Conservation (phyloP, 176 grass and related monocot species). For the Panicum miliaceum region DNA sequence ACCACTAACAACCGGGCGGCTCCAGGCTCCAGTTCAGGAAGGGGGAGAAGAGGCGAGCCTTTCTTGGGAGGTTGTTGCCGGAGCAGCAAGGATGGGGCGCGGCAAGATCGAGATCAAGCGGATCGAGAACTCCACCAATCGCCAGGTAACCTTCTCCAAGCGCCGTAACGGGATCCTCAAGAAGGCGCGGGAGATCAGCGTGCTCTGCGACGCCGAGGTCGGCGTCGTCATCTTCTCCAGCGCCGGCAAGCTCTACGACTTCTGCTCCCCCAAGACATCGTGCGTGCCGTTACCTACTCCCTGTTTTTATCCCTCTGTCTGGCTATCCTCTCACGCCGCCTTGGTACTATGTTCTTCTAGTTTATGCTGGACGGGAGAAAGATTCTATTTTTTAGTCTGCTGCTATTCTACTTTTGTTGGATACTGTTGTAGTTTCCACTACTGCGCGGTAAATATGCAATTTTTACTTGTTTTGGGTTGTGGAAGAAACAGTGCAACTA, state of each 20-base stretch:
- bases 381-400: neutral
- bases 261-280: slow-evolving; percentile 78
- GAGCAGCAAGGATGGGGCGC: slow-evolving; percentile 62
- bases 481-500: neutral
- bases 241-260: slow-evolving; percentile 92
- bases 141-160: slow-evolving; percentile 93
- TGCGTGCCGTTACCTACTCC: slow-evolving; percentile 22
- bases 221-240: slow-evolving; percentile 92
- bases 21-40: slow-evolving; percentile 33
- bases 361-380: neutral
- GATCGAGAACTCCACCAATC: slow-evolving; percentile 96
- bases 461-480: neutral
- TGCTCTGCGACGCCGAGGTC: slow-evolving; percentile 84
- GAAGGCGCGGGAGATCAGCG: slow-evolving; percentile 94
- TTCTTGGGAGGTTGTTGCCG: slow-evolving; percentile 13
- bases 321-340: too few relatives aligned
- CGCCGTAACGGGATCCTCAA: slow-evolving; percentile 91
- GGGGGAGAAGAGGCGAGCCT: slow-evolving; percentile 20
- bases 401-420: neutral
- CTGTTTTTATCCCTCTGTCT: neutral
- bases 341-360: neutral
- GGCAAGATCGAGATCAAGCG: slow-evolving; percentile 99
- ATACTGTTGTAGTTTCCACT: neutral
- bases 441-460: neutral
- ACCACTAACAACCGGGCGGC: slow-evolving; percentile 12